Evolutionary conservation across 441 rosid genomes (phyloP), one percentile per base, ranked within the genome.

Genomic region (Erodium texanum): DNA sequence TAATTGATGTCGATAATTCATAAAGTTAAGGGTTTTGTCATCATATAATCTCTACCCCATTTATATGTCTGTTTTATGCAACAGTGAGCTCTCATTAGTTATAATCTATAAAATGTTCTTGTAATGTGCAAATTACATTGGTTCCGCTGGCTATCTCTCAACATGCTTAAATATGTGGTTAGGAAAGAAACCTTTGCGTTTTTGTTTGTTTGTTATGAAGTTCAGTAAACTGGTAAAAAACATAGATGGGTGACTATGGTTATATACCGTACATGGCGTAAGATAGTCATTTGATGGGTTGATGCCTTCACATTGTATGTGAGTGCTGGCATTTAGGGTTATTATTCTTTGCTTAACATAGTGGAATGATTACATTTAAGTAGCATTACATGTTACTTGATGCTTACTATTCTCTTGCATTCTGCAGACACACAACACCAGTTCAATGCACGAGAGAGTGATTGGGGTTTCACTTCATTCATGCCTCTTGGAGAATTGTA

Each of bases 401-500:
- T 71, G 38, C 1, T 50, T 10, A 27, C 18, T 36, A n/a, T 27
- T 15, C 22, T 76, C 38, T 66, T 62, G 61, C 71, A 62, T 59
- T 69, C n/a, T 72, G 79, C 87, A 87, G 93, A 87, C 68, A 83
- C 89, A 15, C 93, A 84, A 43, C 90, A 87, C 72, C 90, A 84
- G 73, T 87, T 87, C 75, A 85, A 79, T 83, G 75, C 84, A 23
- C 84, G 93, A 65, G 93, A 85, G 79, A 86, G 87, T 67, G 90
- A 86, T 68, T 86, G 93, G 93, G 93, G 93, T 50, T 85, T 87
- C 71, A 85, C 90, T 41, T 81, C 93, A 7, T 87, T 87, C 83
- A 87, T 87, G 93, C 84, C 87, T 71, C 93, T 87, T 64, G 79
- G 84, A 36, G 93, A 87, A 68, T 77, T 87, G 66, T 87, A 87